Percentiles rank a stretch among this genome's conserved stretches.
Conservation (phyloP, 106 monocot genomes). For the Ottelia alismoides region DNA sequence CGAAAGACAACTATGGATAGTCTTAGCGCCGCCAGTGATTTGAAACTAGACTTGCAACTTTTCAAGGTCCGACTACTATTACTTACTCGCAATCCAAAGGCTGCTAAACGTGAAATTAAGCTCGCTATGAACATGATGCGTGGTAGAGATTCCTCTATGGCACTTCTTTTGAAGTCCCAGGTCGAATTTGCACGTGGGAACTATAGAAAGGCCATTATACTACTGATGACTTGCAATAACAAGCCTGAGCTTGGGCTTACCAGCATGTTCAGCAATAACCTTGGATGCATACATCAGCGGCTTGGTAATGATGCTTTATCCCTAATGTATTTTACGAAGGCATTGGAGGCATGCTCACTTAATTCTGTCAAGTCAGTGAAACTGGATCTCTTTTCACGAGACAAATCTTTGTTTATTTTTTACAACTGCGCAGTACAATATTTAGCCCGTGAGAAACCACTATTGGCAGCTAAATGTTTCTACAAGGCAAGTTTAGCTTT, state of each 20-base stretch:
- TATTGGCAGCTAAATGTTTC: constrained; percentile 50
- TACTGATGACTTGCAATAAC: constrained; percentile 35
- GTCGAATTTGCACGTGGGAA: constrained; percentile 75
- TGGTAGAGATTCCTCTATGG: constrained; percentile 50
- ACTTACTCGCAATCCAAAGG: constrained; percentile 49
- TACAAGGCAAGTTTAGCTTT: constrained; percentile 32
- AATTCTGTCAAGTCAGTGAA: constrained; percentile 29
- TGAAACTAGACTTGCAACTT: constrained; percentile 53
- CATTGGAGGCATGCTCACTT: constrained; percentile 23
- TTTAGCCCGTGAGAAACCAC: constrained; percentile 44
- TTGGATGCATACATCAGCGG: constrained; percentile 60
- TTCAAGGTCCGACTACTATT: constrained; percentile 65
- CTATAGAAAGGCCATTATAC: constrained; percentile 46
- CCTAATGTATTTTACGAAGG: constrained; percentile 30
- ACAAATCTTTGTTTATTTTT: constrained; percentile 32
- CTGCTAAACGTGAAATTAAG: constrained; percentile 68
- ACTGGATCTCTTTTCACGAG: constrained; percentile 41
- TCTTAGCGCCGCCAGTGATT: constrained; percentile 29
- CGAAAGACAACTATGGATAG: constrained; percentile 23
- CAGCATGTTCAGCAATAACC: constrained; percentile 38
- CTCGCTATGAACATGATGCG: constrained; percentile 49
- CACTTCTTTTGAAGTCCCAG: constrained; percentile 54
- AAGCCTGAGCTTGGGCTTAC: constrained; percentile 31
- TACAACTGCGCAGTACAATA: constrained; percentile 70
- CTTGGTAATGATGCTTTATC: constrained; percentile 32